Conservation (phyloP, 2,329 filamentous ascomycete genomes). For the Xylaria sp. region DNA sequence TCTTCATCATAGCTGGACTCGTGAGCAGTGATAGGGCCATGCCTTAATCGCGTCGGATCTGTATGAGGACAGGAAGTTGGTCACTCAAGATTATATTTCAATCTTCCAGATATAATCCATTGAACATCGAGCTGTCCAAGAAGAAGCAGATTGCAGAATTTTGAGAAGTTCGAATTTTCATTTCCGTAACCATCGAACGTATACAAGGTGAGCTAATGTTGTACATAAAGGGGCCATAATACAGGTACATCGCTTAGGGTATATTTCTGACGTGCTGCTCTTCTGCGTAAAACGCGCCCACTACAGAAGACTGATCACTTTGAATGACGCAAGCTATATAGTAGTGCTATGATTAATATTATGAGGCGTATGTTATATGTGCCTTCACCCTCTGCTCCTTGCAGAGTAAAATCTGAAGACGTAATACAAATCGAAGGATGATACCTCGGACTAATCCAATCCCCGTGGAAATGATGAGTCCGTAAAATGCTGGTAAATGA, state of each 20-base stretch:
- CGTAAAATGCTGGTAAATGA: background rate
- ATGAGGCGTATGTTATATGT: background rate
- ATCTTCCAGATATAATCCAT: background rate
- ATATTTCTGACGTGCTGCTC: background rate
- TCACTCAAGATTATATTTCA: background rate
- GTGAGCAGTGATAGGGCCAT: no score
- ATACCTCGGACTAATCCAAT: background rate
- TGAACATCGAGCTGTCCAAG: background rate
- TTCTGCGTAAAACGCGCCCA: background rate
- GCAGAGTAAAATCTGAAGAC: background rate
- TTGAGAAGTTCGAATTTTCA: background rate
- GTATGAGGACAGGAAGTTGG: no score
- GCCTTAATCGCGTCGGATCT: no score
- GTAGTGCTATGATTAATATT: background rate
- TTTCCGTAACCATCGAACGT: slow-evolving; percentile 1
- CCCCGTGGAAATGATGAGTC: background rate
- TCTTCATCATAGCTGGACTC: no score
- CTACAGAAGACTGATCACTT: background rate
- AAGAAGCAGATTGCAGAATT: background rate
- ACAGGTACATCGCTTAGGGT: slow-evolving; percentile 8
- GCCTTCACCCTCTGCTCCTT: background rate
- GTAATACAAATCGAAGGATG: background rate
- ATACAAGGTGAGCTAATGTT: slow-evolving; percentile 14
- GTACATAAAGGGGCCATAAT: slow-evolving; percentile 13
- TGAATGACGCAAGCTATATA: background rate